phyloP scores from a whole-genome alignment of 306 rosid genomes.

The Hippophae gyantsensis region DNA sequence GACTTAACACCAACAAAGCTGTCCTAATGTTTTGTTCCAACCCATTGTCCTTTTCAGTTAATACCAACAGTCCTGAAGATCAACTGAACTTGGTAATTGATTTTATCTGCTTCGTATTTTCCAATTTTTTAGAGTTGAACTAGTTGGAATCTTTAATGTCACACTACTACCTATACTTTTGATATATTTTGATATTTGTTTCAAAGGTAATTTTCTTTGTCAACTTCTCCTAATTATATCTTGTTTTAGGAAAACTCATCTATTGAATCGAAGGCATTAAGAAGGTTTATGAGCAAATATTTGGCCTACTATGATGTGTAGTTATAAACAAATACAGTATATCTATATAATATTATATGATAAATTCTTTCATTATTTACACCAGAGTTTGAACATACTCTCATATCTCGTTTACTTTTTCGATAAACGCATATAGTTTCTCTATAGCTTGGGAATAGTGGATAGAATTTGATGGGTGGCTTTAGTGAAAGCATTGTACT shows the following conservation, averaged over 20 bases:
- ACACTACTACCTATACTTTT: not conserved
- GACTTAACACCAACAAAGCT: not conserved
- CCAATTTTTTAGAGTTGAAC: slow-evolving; percentile 23
- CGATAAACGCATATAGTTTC: too few relatives aligned
- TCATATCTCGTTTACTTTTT: too few relatives aligned
- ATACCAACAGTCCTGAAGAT: slow-evolving; percentile 18
- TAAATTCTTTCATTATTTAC: too few relatives aligned
- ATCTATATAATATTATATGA: too few relatives aligned
- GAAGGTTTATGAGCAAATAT: too few relatives aligned
- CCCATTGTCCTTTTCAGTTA: slow-evolving; percentile 17
- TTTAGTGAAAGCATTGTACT: not conserved
- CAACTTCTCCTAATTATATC: too few relatives aligned
- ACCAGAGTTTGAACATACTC: too few relatives aligned
- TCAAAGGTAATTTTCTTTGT: not conserved
- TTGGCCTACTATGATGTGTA: too few relatives aligned
- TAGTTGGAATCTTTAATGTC: slow-evolving; percentile 6
- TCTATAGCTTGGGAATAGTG: not conserved
- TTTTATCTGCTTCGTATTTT: slow-evolving; percentile 1
- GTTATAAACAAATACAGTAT: too few relatives aligned
- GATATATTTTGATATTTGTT: not conserved
- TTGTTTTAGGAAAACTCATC: too few relatives aligned
- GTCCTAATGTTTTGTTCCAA: slow-evolving; percentile 8
- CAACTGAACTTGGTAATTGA: slow-evolving; percentile 21
- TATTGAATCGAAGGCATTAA: too few relatives aligned
- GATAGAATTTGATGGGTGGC: slow-evolving; percentile 9